Base-by-base conservation (phyloP, 805 yeast species). In the Wickerhamomyces rabaulensis region DNA sequence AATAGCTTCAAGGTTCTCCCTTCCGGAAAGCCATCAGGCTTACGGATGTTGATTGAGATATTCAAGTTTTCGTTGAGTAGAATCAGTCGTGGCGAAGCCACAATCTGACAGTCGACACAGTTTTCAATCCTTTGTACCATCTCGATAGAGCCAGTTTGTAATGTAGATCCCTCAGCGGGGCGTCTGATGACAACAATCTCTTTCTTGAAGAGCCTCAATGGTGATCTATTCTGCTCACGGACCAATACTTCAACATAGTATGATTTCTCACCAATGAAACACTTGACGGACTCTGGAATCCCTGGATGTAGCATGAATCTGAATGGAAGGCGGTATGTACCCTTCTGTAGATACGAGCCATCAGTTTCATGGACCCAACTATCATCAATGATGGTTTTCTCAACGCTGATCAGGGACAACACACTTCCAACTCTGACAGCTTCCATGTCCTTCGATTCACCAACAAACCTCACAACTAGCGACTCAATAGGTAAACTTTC, bases 261-360 rank as follows among this genome's bases (percentile, higher is more conserved):
- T 1, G 12, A 15, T 35, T 56, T 51, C 6, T 50, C 41, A n/a
- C 55, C 56, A 13, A 54, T 42, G 13, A 13, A 9, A 0, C 53
- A 41, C 0, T 33, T 13, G 3, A 55, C 33, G 2, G 53, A 31
- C 41, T 58, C 63, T 10, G 63, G 55, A 9, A 51, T 41, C 15
- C 15, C 44, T 13, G 54, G 48, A 38, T 53, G 57, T 37, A 58
- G 42, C 15, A 45, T 33, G 36, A 58, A 58, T 37, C 53, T 57
- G 47, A 58, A 58, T 1, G 63, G 63, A 23, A 57, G 47, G 1
- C 39, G 44, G 41, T 58, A 53, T 3, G 43, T 43, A 3, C 63
- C 63, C 37, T 31, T 54, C 17, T 50, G 33, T 15, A 52, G 40
- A 23, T 29, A 26, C 2, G 16, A 12, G 2, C 43, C 22, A 0